Evolutionary conservation across 371 early-diverging fungal genomes (phyloP), one percentile per base, ranked within the genome.

Genomic region (Catenaria anguillulae): DNA sequence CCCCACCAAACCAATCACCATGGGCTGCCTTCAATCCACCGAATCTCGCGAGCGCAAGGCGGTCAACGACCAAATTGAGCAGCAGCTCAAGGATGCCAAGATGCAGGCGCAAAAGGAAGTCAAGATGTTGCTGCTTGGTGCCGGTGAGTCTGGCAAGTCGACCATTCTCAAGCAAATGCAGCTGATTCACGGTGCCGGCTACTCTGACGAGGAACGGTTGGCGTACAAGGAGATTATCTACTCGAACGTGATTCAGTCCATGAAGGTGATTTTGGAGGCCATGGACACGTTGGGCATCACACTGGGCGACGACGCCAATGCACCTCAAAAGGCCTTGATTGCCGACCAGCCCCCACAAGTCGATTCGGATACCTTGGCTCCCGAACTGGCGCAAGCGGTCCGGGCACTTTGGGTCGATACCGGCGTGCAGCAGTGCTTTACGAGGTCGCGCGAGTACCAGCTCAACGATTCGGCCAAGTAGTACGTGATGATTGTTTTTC

Each of bases 91-190:
- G 69, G 73, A 79, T 54, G 95, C 93, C 62, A 78, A 84, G 56
- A 69, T 81, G 55, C 80, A 77, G 48, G 70, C 84, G 74, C 77
- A 82, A 50, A 90, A 92, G 65, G 95, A 94, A 76, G 87, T 94
- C 67, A 97, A 97, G 82, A 87, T 97, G 86, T 77, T 96, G 46
- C 74, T 96, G 62, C 82, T 96, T 19, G 94, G 97, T 65, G 90
- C 95, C 34, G 97, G 97, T 67, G 97, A 96, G 79, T 93, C 95
- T 8, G 97, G 97, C 36, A 96, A 96, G 77, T 86, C 88, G 33
- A 96, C 97, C 19, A 90, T 96, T 64, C 71, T 96, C 56, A 96
- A 96, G 71, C 95, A 96, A 19, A 94, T 96, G 93, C 89, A 90
- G 70, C 76, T 94, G 46, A 96, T 96, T 64, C 95, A 94, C 70